Conservation (phyloP, 257 asterid genomes). For the Solanum habrochaites region DNA sequence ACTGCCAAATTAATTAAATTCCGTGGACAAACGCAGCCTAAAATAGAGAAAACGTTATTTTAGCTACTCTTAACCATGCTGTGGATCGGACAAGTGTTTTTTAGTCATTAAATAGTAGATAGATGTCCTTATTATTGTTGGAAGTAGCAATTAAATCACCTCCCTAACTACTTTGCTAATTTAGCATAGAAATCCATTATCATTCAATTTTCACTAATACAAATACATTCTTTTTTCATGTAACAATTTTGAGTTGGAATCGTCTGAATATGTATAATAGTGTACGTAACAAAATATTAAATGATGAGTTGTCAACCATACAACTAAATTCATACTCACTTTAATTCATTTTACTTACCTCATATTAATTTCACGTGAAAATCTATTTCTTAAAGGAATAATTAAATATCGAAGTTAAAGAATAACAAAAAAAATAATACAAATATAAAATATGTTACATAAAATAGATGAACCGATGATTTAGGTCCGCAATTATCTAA, state of each 20-base stretch:
- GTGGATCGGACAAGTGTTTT: neutral
- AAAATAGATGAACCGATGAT: neutral
- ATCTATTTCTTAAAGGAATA: no score
- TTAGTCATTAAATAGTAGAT: neutral
- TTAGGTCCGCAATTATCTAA: neutral
- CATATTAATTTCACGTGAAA: no score
- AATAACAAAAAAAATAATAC: no score
- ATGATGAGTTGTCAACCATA: neutral
- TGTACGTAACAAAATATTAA: neutral
- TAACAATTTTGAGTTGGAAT: neutral
- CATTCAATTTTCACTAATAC: neutral
- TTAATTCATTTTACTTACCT: neutral
- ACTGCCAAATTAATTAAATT: neutral
- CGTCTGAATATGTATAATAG: neutral
- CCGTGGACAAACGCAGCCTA: neutral
- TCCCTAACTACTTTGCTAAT: neutral
- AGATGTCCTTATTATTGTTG: neutral
- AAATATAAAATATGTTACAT: no score
- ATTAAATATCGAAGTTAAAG: accelerated
- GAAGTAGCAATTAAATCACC: neutral
- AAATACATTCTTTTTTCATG: neutral
- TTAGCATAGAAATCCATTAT: neutral
- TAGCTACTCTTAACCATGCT: neutral
- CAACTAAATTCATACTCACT: neutral
- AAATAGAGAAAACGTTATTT: neutral